Conservation (phyloP, 352 stramenopile genomes). For the Pythium brachiatum region DNA sequence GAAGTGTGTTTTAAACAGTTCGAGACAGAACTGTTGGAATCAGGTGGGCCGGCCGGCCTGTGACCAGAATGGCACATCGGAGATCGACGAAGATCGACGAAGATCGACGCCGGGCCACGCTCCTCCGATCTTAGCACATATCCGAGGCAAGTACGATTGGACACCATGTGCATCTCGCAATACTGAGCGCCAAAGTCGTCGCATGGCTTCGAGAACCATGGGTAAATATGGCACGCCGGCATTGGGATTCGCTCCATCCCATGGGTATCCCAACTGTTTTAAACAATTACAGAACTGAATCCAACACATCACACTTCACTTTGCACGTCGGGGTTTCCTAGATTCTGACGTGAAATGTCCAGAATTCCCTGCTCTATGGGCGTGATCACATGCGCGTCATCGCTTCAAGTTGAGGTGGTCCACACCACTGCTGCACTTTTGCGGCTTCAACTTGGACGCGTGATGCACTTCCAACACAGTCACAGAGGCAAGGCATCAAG, state of each 20-base stretch:
- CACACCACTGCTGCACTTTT: conserved; percentile 13
- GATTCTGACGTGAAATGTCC: conserved; percentile 17
- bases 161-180: not conserved
- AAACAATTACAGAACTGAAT: conserved; percentile 4
- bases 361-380: too few relatives aligned
- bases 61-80: not conserved
- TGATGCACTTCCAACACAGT: too few relatives aligned
- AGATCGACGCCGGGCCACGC: not conserved
- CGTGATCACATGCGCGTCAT: conserved; percentile 13
- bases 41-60: not conserved
- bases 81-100: too few relatives aligned
- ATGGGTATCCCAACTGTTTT: conserved; percentile 2
- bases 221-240: not conserved
- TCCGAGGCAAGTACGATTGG: not conserved
- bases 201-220: not conserved
- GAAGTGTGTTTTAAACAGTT: conserved; percentile 20
- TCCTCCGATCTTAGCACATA: not conserved
- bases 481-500: too few relatives aligned
- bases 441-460: not conserved
- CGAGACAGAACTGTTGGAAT: conserved; percentile 6
- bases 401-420: conserved; percentile 28
- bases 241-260: not conserved
- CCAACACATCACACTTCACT: not conserved
- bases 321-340: conserved; percentile 13
- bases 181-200: not conserved